A percentile compares a stretch with the other conserved stretches of the same genome.
phyloP scores from a whole-genome alignment of 78 protist species.

The Dictyostelium intermedium region DNA sequence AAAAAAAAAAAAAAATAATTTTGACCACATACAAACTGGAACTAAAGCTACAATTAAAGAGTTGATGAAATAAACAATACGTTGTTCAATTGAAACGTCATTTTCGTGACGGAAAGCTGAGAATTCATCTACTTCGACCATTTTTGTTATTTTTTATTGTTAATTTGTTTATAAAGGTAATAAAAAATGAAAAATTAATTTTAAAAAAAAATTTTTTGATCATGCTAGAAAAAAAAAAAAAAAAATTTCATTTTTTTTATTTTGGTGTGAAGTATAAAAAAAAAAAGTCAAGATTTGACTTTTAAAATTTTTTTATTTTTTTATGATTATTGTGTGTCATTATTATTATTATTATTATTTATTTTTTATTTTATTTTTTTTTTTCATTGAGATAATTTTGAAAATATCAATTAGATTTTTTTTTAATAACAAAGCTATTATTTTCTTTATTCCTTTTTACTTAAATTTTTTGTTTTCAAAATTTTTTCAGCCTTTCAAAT shows the following conservation, averaged over 20 bases:
- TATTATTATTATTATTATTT: too few species aligned
- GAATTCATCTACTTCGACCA: constrained; percentile 53
- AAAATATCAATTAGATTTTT: too few species aligned
- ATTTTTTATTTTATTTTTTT: too few species aligned
- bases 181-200: neutral
- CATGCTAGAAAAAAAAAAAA: neutral
- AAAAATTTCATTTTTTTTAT: neutral
- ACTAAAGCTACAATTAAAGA: constrained; percentile 36
- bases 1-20: too few species aligned
- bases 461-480: neutral
- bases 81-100: constrained; percentile 63
- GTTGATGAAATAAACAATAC: constrained; percentile 60
- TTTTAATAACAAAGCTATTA: too few species aligned
- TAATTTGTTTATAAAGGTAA: neutral
- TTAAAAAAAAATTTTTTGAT: neutral
- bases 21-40: constrained; percentile 62
- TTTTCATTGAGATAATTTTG: too few species aligned
- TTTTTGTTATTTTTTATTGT: neutral
- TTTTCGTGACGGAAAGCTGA: constrained; percentile 71
- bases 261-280: neutral
- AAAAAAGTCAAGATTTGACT: neutral
- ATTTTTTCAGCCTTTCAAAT: too few species aligned
- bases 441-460: too few species aligned
- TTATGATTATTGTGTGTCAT: too few species aligned
- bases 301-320: too few species aligned